A percentile compares a stretch with the other conserved stretches of the same genome.
phyloP scores from a whole-genome alignment of 306 rosid genomes.

The Acacia melanoxylon region DNA sequence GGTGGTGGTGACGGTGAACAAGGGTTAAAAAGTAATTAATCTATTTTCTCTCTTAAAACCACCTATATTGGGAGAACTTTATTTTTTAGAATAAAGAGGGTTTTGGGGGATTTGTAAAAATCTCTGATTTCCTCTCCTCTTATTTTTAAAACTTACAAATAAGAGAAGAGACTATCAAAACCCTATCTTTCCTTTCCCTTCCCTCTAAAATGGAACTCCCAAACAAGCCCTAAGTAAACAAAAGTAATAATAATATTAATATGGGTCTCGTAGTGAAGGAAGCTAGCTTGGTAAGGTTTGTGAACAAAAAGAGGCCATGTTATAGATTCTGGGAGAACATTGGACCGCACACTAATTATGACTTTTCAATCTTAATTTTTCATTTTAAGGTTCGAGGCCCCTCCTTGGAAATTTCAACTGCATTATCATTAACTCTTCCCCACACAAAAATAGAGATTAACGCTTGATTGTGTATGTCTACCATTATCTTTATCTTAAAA shows the following conservation, averaged over 20 bases:
- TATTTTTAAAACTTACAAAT: too few species aligned
- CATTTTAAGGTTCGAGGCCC: neutral
- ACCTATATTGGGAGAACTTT: too few species aligned
- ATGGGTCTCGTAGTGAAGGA: neutral
- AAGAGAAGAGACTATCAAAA: too few species aligned
- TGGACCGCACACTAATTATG: neutral
- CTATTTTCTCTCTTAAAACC: too few species aligned
- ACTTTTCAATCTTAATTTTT: slow-evolving; percentile 3
- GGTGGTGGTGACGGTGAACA: too few species aligned
- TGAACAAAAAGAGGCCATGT: slow-evolving; percentile 7
- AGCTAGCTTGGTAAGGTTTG: neutral
- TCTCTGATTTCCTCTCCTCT: too few species aligned
- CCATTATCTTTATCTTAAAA: neutral
- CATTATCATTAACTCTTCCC: slow-evolving; percentile 25
- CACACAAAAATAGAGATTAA: neutral
- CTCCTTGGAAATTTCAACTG: slow-evolving; percentile 19
- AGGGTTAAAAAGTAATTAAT: too few species aligned
- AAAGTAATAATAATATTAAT: neutral
- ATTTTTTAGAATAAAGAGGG: too few species aligned
- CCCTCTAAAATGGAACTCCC: too few species aligned
- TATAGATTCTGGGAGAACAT: neutral
- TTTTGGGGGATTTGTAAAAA: too few species aligned
- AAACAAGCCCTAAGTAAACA: too few species aligned
- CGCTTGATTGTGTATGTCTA: neutral
- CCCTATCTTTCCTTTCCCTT: too few species aligned